Evolutionary conservation across 148 eudicot genomes (phyloP).

Genomic region (Talinum fruticosum): DNA sequence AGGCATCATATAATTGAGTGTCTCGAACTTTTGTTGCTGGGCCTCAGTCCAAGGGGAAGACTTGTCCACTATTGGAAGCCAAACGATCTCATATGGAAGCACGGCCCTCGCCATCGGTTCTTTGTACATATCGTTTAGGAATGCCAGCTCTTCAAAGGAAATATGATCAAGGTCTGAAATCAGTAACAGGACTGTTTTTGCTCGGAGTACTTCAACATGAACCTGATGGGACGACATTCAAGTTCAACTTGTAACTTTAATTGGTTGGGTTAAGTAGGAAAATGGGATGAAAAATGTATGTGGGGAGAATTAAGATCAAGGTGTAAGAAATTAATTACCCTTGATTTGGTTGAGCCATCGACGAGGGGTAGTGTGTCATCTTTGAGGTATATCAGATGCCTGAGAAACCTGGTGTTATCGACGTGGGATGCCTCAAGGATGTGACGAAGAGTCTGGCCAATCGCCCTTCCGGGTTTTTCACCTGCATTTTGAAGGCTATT

Average conservation of each 20-base stretch:
- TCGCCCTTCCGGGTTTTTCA: slow-evolving; percentile 70
- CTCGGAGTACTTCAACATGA: slow-evolving; percentile 56
- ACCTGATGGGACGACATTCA: slow-evolving; percentile 53
- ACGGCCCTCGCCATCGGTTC: slow-evolving; percentile 41
- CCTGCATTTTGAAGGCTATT: slow-evolving; percentile 40
- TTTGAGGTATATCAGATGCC: slow-evolving; percentile 47
- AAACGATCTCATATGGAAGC: slow-evolving; percentile 66
- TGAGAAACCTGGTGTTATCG: slow-evolving; percentile 67
- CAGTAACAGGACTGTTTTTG: slow-evolving; percentile 66
- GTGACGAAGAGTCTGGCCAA: slow-evolving; percentile 46
- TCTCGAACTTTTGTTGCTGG: slow-evolving; percentile 39
- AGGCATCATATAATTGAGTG: slow-evolving; percentile 56
- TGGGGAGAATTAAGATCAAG: not conserved
- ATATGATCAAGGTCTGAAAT: slow-evolving; percentile 75
- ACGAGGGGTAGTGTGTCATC: slow-evolving; percentile 71
- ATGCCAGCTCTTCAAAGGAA: slow-evolving; percentile 45
- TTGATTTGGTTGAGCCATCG: slow-evolving; percentile 44
- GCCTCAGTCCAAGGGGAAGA: slow-evolving; percentile 47
- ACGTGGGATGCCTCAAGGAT: slow-evolving; percentile 55
- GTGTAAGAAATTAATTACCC: slow-evolving; percentile 32
- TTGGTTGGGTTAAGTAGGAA: not conserved
- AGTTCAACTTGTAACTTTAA: not conserved
- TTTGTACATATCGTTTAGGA: slow-evolving; percentile 45
- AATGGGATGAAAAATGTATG: not conserved
- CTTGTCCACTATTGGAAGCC: slow-evolving; percentile 73